Conservation (phyloP, 352 stramenopile species). For the Peronospora belbahrii region DNA sequence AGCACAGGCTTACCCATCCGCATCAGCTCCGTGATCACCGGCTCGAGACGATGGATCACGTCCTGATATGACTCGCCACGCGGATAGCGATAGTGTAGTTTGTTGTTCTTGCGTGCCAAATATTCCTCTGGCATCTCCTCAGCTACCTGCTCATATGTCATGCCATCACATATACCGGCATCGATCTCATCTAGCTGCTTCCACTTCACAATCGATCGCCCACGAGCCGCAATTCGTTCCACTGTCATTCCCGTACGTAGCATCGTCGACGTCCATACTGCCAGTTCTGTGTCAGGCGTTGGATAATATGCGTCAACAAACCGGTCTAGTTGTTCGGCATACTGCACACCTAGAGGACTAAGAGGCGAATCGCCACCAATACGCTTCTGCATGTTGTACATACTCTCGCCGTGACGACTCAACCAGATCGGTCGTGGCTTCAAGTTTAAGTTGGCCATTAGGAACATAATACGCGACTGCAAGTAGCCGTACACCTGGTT, state of each 20-base stretch:
- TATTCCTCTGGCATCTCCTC: constrained; percentile 94
- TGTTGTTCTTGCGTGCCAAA: constrained; percentile 85
- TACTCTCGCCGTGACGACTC: constrained; percentile 94
- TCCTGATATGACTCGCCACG: constrained; percentile 96
- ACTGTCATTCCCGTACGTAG: constrained; percentile 94
- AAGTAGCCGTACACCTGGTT: constrained; percentile 84
- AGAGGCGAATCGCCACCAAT: constrained; percentile 94
- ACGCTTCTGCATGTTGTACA: constrained; percentile 96
- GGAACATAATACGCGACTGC: constrained; percentile 89
- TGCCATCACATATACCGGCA: constrained; percentile 93
- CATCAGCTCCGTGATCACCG: constrained; percentile 96
- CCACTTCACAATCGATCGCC: constrained; percentile 69
- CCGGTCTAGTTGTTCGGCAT: constrained; percentile 88
- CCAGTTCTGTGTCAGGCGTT: constrained; percentile 57
- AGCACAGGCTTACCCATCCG: constrained; percentile 87
- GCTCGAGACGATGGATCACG: constrained; percentile 94
- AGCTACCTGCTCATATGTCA: constrained; percentile 97
- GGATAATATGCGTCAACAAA: constrained; percentile 90
- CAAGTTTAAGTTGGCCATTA: constrained; percentile 94
- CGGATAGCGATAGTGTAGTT: constrained; percentile 82
- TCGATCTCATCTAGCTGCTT: constrained; percentile 95
- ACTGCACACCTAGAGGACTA: constrained; percentile 88
- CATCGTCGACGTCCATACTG: constrained; percentile 96
- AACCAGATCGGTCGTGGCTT: constrained; percentile 93
- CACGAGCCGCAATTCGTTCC: constrained; percentile 66